phyloP scores from a whole-genome alignment of 2,329 filamentous ascomycete genomes.

The Colletotrichum lindemuthianum region DNA sequence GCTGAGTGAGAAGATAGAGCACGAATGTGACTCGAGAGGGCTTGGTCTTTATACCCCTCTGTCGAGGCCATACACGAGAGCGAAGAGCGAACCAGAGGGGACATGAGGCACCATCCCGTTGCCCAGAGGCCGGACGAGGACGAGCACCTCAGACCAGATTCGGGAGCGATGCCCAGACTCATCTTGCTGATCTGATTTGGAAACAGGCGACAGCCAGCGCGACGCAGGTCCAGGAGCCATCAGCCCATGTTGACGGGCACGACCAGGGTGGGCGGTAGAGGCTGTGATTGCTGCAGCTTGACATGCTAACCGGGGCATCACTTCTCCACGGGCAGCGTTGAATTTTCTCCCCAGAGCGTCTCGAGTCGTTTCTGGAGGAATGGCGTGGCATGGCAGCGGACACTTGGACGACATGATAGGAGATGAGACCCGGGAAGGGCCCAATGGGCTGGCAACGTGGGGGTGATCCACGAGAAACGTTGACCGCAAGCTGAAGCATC shows the following conservation, averaged over 20 bases:
- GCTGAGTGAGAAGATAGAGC: constrained; percentile 1
- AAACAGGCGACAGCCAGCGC: constrained; percentile 2
- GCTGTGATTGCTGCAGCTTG: constrained; percentile 6
- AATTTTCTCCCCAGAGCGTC: no score
- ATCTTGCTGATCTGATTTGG: constrained; percentile 19
- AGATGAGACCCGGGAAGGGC: background rate
- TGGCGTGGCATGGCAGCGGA: no score
- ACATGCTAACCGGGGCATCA: constrained; percentile 1
- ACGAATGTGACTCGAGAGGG: constrained; percentile 1
- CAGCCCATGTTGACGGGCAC: constrained; percentile 26
- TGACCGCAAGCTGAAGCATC: constrained; percentile 4
- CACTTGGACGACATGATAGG: no score
- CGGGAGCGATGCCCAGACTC: constrained; percentile 7
- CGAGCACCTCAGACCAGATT: constrained; percentile 10
- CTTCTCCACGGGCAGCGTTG: background rate
- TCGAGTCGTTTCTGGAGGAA: background rate
- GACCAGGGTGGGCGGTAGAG: constrained; percentile 15
- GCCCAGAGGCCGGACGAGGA: constrained; percentile 11
- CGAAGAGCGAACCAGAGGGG: background rate
- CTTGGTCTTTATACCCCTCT: constrained; percentile 29
- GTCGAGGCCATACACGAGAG: background rate
- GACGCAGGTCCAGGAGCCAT: constrained; percentile 21
- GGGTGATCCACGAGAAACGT: background rate
- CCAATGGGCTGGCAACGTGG: constrained; percentile 28
- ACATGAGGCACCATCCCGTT: background rate